Base-by-base conservation (phyloP, 768 basidiomycete genomes). In the Dioszegia hungarica region DNA sequence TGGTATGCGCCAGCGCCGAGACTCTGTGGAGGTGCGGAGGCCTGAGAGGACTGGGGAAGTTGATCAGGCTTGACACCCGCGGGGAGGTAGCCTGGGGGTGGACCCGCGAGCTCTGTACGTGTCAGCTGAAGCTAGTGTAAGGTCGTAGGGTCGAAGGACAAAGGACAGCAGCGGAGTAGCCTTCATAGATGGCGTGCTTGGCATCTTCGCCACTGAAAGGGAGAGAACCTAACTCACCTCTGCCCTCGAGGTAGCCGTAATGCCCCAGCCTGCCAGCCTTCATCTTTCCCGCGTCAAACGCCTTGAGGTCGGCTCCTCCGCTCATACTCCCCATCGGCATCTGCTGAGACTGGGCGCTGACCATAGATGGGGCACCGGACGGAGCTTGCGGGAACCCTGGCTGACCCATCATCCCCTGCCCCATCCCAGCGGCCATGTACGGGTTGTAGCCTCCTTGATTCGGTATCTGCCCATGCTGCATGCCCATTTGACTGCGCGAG, bases 241-340 rank as follows among this genome's bases (percentile, higher is more conserved):
- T 40, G 25, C 71, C 71, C 54, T 73, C 68, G 37, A 70, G 66
- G 55, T 70, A 73, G 3, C 71, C 71, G 44, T 73, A 73, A 43
- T 73, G 68, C 10, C 71, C 71, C 57, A 68, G 50, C 12, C 71
- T 31, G 24, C 71, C 68, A 29, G 56, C 53, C 56, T 73, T 73
- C 56, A 64, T 57, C 56, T 66, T 61, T 15, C 56, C 53, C 24
- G 68, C 54, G 25, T 73, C 71, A 49, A 59, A 73, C 10, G 64
- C 39, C 50, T 64, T 57, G 47, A 64, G 24, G 5, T 28, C 54
- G 24, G 25, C 56, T 12, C 50, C 59, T 10, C 33, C 4, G 15
- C 28, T 45, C 46, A 49, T 37, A 5, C 2, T 4, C 2, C 49
- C 43, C 33, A 40, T 29, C 37, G n/a, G 31, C 20, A 15, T 31